Base-by-base conservation (phyloP, 2,329 filamentous ascomycete species). In the Penicillium sp. region DNA sequence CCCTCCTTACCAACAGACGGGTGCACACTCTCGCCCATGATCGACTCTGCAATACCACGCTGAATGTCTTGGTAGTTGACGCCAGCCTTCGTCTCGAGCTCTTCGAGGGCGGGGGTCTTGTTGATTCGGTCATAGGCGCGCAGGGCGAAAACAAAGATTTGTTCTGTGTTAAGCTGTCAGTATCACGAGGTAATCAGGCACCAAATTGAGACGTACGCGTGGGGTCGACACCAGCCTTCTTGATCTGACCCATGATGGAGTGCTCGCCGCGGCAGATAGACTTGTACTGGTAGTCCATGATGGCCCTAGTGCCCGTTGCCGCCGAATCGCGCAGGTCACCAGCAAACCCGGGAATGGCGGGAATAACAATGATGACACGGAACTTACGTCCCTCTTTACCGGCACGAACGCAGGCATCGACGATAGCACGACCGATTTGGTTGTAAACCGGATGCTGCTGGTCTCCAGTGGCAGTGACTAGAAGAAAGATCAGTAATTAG, bases 221-320 rank as follows among this genome's bases (percentile, higher is more conserved):
- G 0, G 90, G 89, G 58, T 96, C 83, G 1, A 93, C 80, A 1
- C 87, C 89, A 52, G 86, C 76, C 6, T 79, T 80, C 47, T 76
- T 75, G 48, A 96, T 82, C 62, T 86, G 84, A 31, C 81, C 89
- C 58, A 86, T 93, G 42, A 98, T 97, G 4, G 89, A 95, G 64
- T 97, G 77, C 54, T 94, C 85, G 5, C 93, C 93, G 36, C 93
- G 85, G 62, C 86, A 88, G 55, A 98, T 95, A 0, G 89, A 95
- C 70, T 94, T 95, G 76, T 93, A 98, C 65, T 97, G 93, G 63
- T 95, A 97, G 65, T 97, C 90, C 89, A 98, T 97, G 61, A 97
- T 98, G 9, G 90, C 91, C 40, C 89, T 74, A 0, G 91, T 97
- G 8, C 91, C 91, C 1, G 81, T 81, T 0, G 91, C 91, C 16